phyloP scores from a whole-genome alignment of 1,139 yeast genomes.

The Tardiomyces blankii region DNA sequence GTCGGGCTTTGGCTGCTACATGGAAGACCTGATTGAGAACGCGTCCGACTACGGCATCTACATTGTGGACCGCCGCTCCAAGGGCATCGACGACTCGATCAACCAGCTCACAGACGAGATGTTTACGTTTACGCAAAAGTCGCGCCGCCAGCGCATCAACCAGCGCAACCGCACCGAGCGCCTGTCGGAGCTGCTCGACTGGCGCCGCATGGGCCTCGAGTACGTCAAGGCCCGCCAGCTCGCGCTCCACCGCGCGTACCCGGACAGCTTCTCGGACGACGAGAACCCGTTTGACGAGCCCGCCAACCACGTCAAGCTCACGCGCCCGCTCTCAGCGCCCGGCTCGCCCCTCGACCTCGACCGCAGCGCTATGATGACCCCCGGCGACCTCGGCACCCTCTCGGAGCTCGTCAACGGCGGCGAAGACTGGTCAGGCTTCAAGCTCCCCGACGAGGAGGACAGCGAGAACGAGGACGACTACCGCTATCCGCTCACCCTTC shows the following conservation, averaged over 20 bases:
- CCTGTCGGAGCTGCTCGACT: conserved; percentile 81
- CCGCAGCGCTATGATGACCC: conserved; percentile 71
- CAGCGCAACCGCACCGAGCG: conserved; percentile 97
- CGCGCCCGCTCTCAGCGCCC: conserved; percentile 90
- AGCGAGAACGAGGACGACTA: conserved; percentile 26
- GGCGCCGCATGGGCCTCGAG: conserved; percentile 98
- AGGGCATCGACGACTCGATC: conserved; percentile 88
- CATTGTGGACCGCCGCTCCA: conserved; percentile 90
- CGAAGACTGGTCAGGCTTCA: conserved; percentile 75
- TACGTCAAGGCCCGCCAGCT: conserved; percentile 91
- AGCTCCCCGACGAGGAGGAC: conserved; percentile 47
- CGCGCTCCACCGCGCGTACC: conserved; percentile 88
- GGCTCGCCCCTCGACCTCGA: conserved; percentile 78
- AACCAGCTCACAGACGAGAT: conserved; percentile 82
- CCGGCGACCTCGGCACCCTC: conserved; percentile 94
- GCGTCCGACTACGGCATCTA: conserved; percentile 94
- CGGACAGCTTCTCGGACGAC: conserved; percentile 51
- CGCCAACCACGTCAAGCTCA: conserved; percentile 39
- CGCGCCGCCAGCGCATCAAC: conserved; percentile 94
- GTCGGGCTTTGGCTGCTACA: conserved; percentile 96
- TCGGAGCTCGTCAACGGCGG: conserved; percentile 75
- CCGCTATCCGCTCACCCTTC: not conserved
- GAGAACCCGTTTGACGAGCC: conserved; percentile 45
- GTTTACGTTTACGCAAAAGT: conserved; percentile 80
- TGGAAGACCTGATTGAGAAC: conserved; percentile 95